Conservation (phyloP, 2,329 filamentous ascomycete species). For the Pyrenochaeta sp. region DNA sequence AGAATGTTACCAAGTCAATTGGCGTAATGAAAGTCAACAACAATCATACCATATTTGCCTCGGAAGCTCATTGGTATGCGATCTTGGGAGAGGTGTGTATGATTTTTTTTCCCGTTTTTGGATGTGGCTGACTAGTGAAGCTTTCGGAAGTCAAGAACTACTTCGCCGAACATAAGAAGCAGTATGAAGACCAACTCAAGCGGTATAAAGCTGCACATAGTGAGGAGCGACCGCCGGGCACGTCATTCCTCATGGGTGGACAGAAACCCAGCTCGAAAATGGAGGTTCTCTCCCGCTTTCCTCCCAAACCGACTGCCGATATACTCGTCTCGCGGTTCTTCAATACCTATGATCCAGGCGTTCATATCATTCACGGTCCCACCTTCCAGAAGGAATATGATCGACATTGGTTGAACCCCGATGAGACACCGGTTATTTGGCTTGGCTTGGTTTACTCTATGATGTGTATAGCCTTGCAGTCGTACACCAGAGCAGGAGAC, state of each 20-base stretch:
- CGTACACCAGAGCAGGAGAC: constrained; percentile 79
- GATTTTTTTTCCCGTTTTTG: neutral
- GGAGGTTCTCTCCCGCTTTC: constrained; percentile 81
- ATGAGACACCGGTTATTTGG: constrained; percentile 78
- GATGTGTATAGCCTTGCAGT: constrained; percentile 78
- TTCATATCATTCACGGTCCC: constrained; percentile 68
- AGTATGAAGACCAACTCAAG: constrained; percentile 81
- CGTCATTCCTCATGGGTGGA: constrained; percentile 80
- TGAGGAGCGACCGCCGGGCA: constrained; percentile 65
- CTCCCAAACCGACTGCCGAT: constrained; percentile 82
- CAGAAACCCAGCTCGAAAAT: constrained; percentile 72
- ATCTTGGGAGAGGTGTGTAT: constrained; percentile 58
- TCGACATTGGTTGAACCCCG: constrained; percentile 74
- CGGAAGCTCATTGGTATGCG: constrained; percentile 61
- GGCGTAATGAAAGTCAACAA: constrained; percentile 62
- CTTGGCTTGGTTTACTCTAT: constrained; percentile 78
- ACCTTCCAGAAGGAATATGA: constrained; percentile 78
- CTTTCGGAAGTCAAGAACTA: constrained; percentile 95
- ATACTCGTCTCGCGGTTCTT: constrained; percentile 89
- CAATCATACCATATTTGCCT: constrained; percentile 57
- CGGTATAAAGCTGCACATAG: constrained; percentile 74
- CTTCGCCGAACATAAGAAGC: constrained; percentile 85
- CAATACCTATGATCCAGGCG: constrained; percentile 75
- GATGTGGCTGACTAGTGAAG: constrained; percentile 47
- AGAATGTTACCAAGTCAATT: constrained; percentile 58